These are phyloP conservation scores for Geotrichum macrosporum DNA, from an alignment of 1,139 yeast genomes.

Conservation along the genomic window DNA sequence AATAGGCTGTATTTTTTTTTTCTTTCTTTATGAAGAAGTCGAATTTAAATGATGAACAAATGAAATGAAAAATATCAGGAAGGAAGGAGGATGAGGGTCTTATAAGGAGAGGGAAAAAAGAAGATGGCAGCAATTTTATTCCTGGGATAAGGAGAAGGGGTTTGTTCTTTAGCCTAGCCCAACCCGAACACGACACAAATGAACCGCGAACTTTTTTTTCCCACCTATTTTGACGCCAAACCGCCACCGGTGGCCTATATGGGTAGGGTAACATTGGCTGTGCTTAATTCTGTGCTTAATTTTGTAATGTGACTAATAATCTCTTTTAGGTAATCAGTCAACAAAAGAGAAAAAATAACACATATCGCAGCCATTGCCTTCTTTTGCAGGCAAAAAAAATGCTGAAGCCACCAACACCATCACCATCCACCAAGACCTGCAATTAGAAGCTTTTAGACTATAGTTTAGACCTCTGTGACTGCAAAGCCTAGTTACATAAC, in stretches of 20 bases:
- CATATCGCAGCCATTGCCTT: no score
- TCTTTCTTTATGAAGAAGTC: not conserved
- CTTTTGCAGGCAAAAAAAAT: not conserved
- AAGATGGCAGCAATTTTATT: constrained; percentile 7
- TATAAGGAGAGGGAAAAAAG: not conserved
- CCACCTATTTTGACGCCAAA: no score
- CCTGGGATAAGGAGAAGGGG: constrained; percentile 5
- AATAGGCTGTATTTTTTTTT: no score
- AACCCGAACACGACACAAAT: not conserved
- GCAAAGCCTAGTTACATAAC: no score
- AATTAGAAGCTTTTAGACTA: no score
- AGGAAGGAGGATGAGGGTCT: constrained; percentile 5
- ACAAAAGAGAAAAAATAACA: not conserved
- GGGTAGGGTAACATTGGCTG: constrained; percentile 1
- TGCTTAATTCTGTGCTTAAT: not conserved
- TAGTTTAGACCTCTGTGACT: no score
- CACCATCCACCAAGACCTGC: no score
- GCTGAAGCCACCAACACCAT: not conserved
- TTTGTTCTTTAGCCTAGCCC: no score
- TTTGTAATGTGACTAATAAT: not conserved
- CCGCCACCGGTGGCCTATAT: not conserved
- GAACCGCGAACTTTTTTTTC: not conserved
- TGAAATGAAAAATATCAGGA: constrained; percentile 4
- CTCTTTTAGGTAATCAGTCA: not conserved
- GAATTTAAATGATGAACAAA: not conserved